Evolutionary conservation across 768 basidiomycete genomes (phyloP).

Genomic region (Suillus paluster): DNA sequence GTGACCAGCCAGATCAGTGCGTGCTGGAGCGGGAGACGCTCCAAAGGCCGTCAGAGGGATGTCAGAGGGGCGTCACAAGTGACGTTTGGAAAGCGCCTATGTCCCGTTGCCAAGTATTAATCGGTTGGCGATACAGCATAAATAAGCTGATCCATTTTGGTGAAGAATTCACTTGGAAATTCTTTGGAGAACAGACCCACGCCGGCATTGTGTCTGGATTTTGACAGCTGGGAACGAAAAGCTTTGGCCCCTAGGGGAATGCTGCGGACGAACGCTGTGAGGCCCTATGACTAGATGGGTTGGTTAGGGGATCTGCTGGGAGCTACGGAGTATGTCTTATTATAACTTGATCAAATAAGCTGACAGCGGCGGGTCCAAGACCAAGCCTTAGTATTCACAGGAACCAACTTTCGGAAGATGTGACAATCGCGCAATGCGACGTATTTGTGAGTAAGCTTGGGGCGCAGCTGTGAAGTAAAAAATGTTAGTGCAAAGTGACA

Average conservation of each 20-base stretch:
- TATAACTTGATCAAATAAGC: neutral
- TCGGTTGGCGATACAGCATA: neutral
- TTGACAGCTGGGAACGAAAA: neutral
- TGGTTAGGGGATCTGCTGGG: neutral
- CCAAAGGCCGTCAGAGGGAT: neutral
- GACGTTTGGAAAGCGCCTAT: neutral
- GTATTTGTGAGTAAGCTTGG: neutral
- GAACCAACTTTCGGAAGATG: neutral
- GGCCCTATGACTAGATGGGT: neutral
- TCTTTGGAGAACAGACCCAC: neutral
- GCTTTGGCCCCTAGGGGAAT: neutral
- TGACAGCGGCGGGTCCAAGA: neutral
- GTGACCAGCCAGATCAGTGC: neutral
- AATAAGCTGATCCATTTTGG: neutral
- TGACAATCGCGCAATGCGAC: neutral
- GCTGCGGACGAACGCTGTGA: neutral
- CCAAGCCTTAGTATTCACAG: neutral
- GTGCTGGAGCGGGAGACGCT: neutral
- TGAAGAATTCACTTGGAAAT: neutral
- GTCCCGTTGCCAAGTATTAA: neutral
- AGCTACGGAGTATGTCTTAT: neutral
- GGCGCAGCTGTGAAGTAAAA: constrained; percentile 3
- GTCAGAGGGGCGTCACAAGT: neutral
- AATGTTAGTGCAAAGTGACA: neutral
- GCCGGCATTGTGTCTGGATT: neutral